Percentiles rank a stretch among this genome's conserved stretches.
phyloP scores from a whole-genome alignment of 805 yeast species.

The Blastobotrys americana region DNA sequence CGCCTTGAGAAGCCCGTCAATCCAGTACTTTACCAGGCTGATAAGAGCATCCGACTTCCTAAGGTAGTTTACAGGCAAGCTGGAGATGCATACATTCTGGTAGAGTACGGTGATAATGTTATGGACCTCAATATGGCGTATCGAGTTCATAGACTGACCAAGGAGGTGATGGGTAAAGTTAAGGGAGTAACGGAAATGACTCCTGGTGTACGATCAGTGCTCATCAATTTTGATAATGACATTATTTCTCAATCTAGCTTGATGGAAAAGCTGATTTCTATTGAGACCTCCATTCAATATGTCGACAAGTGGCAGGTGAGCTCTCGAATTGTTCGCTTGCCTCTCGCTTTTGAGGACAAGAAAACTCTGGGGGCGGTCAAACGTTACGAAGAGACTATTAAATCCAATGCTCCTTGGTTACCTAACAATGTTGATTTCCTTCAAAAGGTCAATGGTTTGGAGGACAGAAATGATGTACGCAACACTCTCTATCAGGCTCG shows the following conservation, averaged over 20 bases:
- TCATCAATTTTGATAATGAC: constrained; percentile 71
- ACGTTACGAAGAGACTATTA: constrained; percentile 87
- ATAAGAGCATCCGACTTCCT: constrained; percentile 48
- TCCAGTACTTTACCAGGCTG: constrained; percentile 58
- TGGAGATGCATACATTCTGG: constrained; percentile 87
- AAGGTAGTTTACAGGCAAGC: constrained; percentile 87
- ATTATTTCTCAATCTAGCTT: constrained; percentile 54
- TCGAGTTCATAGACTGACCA: constrained; percentile 76
- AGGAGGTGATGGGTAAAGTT: constrained; percentile 61
- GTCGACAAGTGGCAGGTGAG: constrained; percentile 79
- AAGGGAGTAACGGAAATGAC: constrained; percentile 89
- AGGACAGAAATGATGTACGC: constrained; percentile 60
- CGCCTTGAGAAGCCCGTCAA: constrained; percentile 52
- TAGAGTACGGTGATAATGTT: constrained; percentile 85
- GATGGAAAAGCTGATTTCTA: constrained; percentile 57
- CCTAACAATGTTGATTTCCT: constrained; percentile 96
- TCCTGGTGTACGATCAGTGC: constrained; percentile 92
- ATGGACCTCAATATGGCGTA: constrained; percentile 82
- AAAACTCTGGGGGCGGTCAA: constrained; percentile 83
- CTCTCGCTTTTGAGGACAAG: constrained; percentile 94
- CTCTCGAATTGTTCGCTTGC: constrained; percentile 75
- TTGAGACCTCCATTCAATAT: constrained; percentile 67
- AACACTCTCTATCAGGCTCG: constrained; percentile 84
- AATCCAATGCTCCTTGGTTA: constrained; percentile 93
- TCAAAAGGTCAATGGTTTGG: constrained; percentile 76